Evolutionary conservation across 805 yeast species (phyloP).

Genomic region (Starmera quercuum): DNA sequence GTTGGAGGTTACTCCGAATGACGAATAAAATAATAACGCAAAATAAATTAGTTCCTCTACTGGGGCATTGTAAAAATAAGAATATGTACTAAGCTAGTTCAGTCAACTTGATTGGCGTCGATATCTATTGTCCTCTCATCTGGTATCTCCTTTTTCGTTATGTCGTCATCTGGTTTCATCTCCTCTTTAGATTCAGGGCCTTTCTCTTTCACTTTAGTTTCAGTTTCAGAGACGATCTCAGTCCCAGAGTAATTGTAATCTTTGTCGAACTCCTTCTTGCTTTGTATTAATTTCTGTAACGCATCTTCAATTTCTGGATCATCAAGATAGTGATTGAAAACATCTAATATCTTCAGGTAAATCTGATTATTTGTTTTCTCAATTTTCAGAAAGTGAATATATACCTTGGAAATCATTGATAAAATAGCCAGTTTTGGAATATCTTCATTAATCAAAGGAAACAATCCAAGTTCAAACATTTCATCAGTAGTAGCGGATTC

Average conservation of each 20-base stretch:
- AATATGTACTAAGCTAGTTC: neutral
- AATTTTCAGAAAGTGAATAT: constrained; percentile 36
- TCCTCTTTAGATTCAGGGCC: neutral
- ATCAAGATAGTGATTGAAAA: constrained; percentile 32
- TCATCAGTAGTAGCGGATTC: constrained; percentile 40
- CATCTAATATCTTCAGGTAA: constrained; percentile 27
- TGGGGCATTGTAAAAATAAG: neutral
- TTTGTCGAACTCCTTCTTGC: constrained; percentile 26
- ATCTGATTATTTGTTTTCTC: constrained; percentile 29
- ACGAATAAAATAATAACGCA: constrained; percentile 2
- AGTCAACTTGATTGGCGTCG: neutral
- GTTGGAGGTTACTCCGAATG: constrained; percentile 37
- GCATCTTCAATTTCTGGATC: constrained; percentile 28
- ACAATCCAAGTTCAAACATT: constrained; percentile 63
- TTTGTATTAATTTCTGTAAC: constrained; percentile 28
- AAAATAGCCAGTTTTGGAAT: constrained; percentile 66
- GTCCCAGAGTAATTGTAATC: neutral
- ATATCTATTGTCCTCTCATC: neutral
- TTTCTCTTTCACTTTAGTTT: neutral
- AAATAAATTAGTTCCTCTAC: neutral
- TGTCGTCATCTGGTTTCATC: neutral
- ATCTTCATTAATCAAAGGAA: constrained; percentile 64
- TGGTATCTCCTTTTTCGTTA: too few species aligned
- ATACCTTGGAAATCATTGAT: constrained; percentile 58
- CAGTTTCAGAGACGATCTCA: neutral